These are phyloP conservation scores for Akanthomyces dipterigenus DNA, from an alignment of 2,329 filamentous ascomycete species.

Conservation along the genomic window DNA sequence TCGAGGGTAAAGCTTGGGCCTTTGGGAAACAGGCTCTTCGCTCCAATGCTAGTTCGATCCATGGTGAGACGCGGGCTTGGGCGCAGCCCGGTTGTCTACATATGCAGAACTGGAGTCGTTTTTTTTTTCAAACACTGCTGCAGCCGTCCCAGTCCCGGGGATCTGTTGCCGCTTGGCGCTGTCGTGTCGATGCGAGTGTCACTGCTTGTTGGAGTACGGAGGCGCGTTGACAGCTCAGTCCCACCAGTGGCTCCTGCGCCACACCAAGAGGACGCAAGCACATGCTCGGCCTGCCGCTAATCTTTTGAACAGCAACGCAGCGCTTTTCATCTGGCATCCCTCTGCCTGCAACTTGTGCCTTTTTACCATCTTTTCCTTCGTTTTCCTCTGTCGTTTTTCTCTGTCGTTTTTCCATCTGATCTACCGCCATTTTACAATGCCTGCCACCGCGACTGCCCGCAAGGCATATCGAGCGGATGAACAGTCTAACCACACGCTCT, in stretches of 20 bases:
- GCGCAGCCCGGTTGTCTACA: constrained; percentile 20
- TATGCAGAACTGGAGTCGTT: constrained; percentile 16
- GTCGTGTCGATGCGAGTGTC: constrained; percentile 3
- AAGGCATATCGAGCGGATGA: constrained; percentile 36
- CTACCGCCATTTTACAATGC: not conserved
- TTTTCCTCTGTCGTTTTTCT: not conserved
- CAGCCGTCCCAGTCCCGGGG: not conserved
- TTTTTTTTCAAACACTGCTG: not conserved
- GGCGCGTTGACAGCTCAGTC: constrained; percentile 12
- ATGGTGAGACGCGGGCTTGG: constrained; percentile 22
- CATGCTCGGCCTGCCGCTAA: constrained; percentile 4
- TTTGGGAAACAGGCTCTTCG: constrained; percentile 66
- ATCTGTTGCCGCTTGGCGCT: constrained; percentile 4
- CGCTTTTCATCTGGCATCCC: not conserved
- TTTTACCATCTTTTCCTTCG: not conserved
- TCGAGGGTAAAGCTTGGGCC: constrained; percentile 82
- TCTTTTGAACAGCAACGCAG: constrained; percentile 7
- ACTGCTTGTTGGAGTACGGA: constrained; percentile 4
- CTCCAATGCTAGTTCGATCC: constrained; percentile 40
- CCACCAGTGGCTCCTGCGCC: constrained; percentile 17
- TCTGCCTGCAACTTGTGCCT: not conserved
- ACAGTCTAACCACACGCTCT: constrained; percentile 24
- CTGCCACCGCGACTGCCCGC: constrained; percentile 21
- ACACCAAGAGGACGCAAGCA: constrained; percentile 11
- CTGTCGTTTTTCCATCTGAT: not conserved